Evolutionary conservation across 768 basidiomycete species (phyloP), one percentile per base, ranked within the genome.

Genomic region (Lactifluus piperatus): DNA sequence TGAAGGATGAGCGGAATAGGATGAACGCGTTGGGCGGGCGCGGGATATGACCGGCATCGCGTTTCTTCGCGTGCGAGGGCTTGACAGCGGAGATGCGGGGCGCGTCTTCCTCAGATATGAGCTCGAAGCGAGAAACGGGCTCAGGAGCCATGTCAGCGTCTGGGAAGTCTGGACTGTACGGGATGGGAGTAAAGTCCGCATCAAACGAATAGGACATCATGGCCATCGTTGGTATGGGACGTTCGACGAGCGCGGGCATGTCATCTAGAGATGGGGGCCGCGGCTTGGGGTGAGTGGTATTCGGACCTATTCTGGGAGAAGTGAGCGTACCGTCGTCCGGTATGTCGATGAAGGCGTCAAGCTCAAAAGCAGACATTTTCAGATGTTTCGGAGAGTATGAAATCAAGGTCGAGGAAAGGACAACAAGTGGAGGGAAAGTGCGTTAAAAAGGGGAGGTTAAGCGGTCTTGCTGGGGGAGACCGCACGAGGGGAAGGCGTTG

Each of bases 21-120:
- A 90, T 91, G 73, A 90, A 91, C 59, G 88, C 88, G 72, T 89
- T 91, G 26, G 88, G 88, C 7, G 88, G 88, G 49, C 88, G 83
- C 43, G 88, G 88, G 71, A 90, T 91, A 71, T 89, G 84, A 2
- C 80, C 81, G 55, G 84, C 80, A 66, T 85, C 83, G 54, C 83
- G 80, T 67, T 81, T 80, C 75, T 81, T 85, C 57, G 76, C 77
- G 67, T 85, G 83, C 56, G 76, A 78, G 16, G 68, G 59, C 24
- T 54, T 53, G 13, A 78, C 78, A 50, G 64, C 63, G 59, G 54
- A 66, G 62, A 57, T 65, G 29, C 53, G 65, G 4, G 69, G 65
- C 56, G 54, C 51, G 41, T 58, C 50, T 20, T 56, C 63, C 32
- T 60, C 52, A 27, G 46, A 51, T 43, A 65, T 69, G 66, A 70